phyloP scores from a whole-genome alignment of 192 early-diverging fungal species.

The Pecoramyces ruminantium region DNA sequence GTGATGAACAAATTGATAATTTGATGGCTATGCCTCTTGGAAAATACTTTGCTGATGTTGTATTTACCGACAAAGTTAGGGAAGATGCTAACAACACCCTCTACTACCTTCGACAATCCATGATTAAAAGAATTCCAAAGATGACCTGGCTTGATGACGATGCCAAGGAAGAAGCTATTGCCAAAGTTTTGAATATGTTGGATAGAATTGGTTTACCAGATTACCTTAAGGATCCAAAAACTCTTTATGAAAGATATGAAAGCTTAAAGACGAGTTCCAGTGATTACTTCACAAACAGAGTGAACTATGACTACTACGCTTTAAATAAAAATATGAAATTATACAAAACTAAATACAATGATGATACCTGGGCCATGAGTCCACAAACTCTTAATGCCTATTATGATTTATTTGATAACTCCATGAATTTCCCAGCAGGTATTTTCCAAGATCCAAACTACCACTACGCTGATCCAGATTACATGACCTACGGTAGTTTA shows the following conservation, averaged over 20 bases:
- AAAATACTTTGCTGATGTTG: conserved; percentile 4
- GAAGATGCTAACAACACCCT: neutral
- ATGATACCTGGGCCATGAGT: conserved; percentile 28
- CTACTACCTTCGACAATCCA: neutral
- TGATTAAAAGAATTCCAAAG: conserved; percentile 3
- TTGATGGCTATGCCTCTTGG: neutral
- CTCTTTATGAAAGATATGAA: too few relatives aligned
- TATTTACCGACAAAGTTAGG: neutral
- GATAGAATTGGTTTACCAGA: conserved; percentile 47
- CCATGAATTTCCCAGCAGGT: conserved; percentile 31
- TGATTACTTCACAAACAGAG: conserved; percentile 7
- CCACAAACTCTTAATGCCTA: conserved; percentile 41
- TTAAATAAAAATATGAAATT: conserved; percentile 1
- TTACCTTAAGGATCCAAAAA: conserved; percentile 22
- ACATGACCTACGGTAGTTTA: conserved; percentile 52
- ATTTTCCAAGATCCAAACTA: conserved; percentile 50
- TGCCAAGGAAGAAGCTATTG: conserved; percentile 7
- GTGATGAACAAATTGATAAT: too few relatives aligned
- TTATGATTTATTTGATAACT: conserved; percentile 27
- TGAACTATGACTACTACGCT: conserved; percentile 6
- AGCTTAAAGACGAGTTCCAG: neutral
- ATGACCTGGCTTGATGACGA: conserved; percentile 11
- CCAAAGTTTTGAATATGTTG: conserved; percentile 24
- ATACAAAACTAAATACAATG: conserved; percentile 10
- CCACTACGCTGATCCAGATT: conserved; percentile 23